phyloP scores from a whole-genome alignment of 108 stramenopile genomes.

The Aurantiochytrium sp. region DNA sequence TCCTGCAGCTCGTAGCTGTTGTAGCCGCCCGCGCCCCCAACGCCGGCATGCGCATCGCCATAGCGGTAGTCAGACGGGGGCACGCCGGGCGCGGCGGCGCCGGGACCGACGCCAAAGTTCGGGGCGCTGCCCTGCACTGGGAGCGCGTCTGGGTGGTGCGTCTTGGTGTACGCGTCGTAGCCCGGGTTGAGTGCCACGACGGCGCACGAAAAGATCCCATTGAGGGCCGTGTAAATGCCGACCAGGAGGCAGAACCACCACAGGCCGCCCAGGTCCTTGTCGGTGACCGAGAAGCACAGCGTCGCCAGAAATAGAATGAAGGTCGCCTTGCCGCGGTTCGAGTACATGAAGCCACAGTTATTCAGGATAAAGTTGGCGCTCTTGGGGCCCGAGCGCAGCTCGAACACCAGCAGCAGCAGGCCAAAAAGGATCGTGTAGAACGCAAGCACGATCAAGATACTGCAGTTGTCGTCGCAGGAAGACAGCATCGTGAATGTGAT shows the following conservation, averaged over 20 bases:
- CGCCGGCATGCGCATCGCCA: not conserved
- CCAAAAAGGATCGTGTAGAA: slow-evolving; percentile 23
- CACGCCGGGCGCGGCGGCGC: not conserved
- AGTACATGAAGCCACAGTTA: slow-evolving; percentile 30
- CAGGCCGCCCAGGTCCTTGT: not conserved
- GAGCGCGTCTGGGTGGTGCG: not conserved
- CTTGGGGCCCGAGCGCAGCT: not conserved
- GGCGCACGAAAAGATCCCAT: not conserved
- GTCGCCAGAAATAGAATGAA: slow-evolving; percentile 4
- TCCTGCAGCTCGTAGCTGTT: slow-evolving; percentile 12
- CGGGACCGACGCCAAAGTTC: not conserved
- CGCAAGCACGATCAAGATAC: not conserved
- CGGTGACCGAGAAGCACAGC: not conserved
- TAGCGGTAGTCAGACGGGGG: not conserved
- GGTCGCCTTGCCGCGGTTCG: slow-evolving; percentile 22
- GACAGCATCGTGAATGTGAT: not conserved
- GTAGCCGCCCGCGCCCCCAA: not conserved
- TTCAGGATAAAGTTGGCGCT: not conserved
- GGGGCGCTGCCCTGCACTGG: not conserved
- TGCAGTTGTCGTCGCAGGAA: not conserved
- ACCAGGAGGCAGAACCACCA: slow-evolving; percentile 16
- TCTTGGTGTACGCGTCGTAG: not conserved
- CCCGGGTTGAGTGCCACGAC: not conserved
- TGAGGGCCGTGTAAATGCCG: slow-evolving; percentile 4
- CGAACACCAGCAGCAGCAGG: not conserved